Evolutionary conservation across 1,284 basidiomycete genomes (phyloP), one percentile per base, ranked within the genome.

Genomic region (Mycena citricolor): DNA sequence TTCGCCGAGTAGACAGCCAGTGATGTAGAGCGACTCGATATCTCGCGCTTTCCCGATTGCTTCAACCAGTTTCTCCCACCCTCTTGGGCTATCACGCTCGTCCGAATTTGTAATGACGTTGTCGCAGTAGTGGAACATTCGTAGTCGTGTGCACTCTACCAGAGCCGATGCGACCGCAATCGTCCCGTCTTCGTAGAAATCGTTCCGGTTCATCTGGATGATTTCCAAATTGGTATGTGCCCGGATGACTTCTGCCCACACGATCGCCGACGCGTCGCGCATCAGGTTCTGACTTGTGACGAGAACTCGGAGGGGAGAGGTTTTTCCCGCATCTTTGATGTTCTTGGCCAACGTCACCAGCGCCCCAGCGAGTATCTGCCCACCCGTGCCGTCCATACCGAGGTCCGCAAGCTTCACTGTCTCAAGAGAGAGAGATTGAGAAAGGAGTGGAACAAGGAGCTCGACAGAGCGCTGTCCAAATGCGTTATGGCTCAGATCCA

Each of bases 401-500:
- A 77, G 79, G 62, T 81, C 80, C 62, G 74, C 76, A 35, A 81
- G 65, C 55, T 72, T 73, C 61, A 81, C 69, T 23, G 71, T 62
- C 38, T 65, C 51, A 46, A 74, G 60, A 44, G 33, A 12, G 34
- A 31, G 24, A 14, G 23, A 17, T 21, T 17, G 20, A 23, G 32
- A 22, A 32, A 50, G 32, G 20, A 38, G 32, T 24, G 47, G 50
- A 26, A 44, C 38, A 20, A 39, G 23, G 3, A 31, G 40, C n/a
- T 40, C 43, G 32, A 43, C 34, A 16, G 32, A 28, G 16, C 20
- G 52, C 23, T 37, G 44, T 14, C 79, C 78, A 45, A 80, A 79
- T 10, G 77, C 78, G 54, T 80, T 80, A 62, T 80, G 76, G 31
- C 68, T 73, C 4, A 81, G 62, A 55, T 81, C 70, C 45, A 81